Evolutionary conservation across 2,329 filamentous ascomycete species (phyloP).

Genomic region (Volutella citrinella): DNA sequence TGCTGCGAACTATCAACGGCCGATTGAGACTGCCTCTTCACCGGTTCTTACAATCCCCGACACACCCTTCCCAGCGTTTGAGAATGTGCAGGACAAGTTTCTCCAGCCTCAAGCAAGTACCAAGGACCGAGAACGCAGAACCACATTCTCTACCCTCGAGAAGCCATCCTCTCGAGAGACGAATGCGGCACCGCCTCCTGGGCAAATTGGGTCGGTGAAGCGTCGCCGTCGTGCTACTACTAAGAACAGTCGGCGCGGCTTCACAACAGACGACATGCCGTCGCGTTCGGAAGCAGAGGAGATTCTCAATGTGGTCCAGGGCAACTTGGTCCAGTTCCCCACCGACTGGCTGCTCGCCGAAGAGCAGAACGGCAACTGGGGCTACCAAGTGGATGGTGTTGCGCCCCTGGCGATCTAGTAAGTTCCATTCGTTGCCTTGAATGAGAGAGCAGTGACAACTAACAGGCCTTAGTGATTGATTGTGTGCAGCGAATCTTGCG

Average conservation of each 20-base stretch:
- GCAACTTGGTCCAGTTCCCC: slow-evolving; percentile 85
- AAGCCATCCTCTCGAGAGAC: slow-evolving; percentile 41
- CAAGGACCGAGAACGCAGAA: slow-evolving; percentile 45
- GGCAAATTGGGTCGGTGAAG: slow-evolving; percentile 49
- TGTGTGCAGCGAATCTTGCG: no score
- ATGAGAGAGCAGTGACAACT: slow-evolving; percentile 16
- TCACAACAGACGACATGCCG: slow-evolving; percentile 72
- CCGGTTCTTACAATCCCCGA: slow-evolving; percentile 42
- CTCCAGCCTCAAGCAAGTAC: slow-evolving; percentile 33
- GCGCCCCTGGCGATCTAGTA: slow-evolving; percentile 97
- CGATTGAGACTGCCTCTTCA: slow-evolving; percentile 37
- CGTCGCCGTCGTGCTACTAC: slow-evolving; percentile 68
- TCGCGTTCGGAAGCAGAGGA: slow-evolving; percentile 75
- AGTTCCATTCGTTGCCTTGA: slow-evolving; percentile 36
- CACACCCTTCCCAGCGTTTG: slow-evolving; percentile 46
- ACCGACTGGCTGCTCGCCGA: slow-evolving; percentile 94
- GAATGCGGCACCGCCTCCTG: slow-evolving; percentile 26
- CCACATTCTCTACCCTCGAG: slow-evolving; percentile 55
- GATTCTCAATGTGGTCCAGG: slow-evolving; percentile 77
- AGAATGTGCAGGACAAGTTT: slow-evolving; percentile 32
- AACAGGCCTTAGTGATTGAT: slow-evolving; percentile 33
- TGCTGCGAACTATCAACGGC: slow-evolving; percentile 17
- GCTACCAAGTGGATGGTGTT: slow-evolving; percentile 93
- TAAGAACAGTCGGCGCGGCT: slow-evolving; percentile 62
- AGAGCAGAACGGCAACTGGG: slow-evolving; percentile 91